phyloP scores from a whole-genome alignment of 192 early-diverging fungal genomes.

The Rhizophagus clarus region DNA sequence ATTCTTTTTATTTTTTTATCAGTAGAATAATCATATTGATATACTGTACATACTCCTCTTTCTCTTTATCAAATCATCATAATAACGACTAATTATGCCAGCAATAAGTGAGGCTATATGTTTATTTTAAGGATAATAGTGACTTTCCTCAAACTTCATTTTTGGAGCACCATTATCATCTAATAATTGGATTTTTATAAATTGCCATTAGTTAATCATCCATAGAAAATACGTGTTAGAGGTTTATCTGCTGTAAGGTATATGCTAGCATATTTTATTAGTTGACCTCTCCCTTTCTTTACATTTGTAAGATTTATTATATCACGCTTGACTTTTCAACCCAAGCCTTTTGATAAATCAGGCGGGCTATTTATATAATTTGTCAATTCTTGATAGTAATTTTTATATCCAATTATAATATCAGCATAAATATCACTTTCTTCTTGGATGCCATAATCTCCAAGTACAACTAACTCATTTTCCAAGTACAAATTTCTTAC shows the following conservation, averaged over 20 bases:
- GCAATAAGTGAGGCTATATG: neutral
- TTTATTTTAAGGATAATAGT: neutral
- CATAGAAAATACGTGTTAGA: slow-evolving; percentile 18
- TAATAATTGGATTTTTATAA: slow-evolving; percentile 16
- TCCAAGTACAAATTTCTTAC: no score
- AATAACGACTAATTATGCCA: neutral
- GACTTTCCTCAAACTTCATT: slow-evolving; percentile 25
- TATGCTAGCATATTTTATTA: slow-evolving; percentile 24
- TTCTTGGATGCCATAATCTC: no score
- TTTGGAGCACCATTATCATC: neutral
- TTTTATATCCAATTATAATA: no score
- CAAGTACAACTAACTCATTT: no score
- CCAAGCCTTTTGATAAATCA: neutral
- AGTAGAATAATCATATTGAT: no score
- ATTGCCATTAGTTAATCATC: slow-evolving; percentile 23
- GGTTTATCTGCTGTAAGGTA: slow-evolving; percentile 24
- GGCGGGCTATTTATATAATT: no score
- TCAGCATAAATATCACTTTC: no score
- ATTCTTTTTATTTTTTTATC: neutral
- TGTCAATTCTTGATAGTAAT: no score
- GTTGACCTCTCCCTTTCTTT: slow-evolving; percentile 15
- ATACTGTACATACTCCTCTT: neutral
- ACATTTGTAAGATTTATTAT: slow-evolving; percentile 14
- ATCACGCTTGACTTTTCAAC: slow-evolving; percentile 21
- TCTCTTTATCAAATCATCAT: neutral